These are phyloP conservation scores for Biscogniauxia marginata DNA, from an alignment of 2,329 filamentous ascomycete genomes.

Conservation along the genomic window DNA sequence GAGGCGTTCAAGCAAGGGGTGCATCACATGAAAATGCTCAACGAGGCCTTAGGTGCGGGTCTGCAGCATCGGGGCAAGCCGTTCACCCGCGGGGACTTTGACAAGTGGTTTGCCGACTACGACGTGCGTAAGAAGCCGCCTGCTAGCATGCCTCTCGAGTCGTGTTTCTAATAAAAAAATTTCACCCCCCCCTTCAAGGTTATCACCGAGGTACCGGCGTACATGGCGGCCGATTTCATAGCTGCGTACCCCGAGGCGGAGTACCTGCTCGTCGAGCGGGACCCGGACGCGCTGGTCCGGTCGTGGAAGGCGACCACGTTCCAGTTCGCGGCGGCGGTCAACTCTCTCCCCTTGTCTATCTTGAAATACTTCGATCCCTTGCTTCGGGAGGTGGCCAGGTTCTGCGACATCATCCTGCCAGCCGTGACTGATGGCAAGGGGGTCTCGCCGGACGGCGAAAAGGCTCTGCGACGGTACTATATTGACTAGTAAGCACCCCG, in stretches of 20 bases:
- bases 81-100: constrained; percentile 15
- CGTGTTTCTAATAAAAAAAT: no score
- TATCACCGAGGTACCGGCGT: constrained; percentile 9
- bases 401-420: constrained; percentile 6
- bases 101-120: constrained; percentile 12
- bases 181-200: constrained; percentile 1
- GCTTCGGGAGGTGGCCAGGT: constrained; percentile 2
- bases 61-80: constrained; percentile 1
- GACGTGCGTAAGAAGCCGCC: constrained; percentile 2
- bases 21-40: constrained; percentile 10
- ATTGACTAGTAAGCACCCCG: no score
- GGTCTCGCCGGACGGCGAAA: no score
- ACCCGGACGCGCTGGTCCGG: constrained; percentile 6
- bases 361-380: constrained; percentile 5
- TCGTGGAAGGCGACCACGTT: constrained; percentile 8
- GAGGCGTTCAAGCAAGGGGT: not conserved
- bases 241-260: constrained; percentile 11
- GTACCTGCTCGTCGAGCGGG: constrained; percentile 10
- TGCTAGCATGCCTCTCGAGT: no score
- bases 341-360: constrained; percentile 1
- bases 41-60: constrained; percentile 9
- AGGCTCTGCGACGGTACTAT: no score
- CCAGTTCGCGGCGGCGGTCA: not conserved
- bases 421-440: no score
- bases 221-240: constrained; percentile 10